Evolutionary conservation across 805 yeast species (phyloP), one percentile per base, ranked within the genome.

Genomic region (Zygoascus bituminiphila): DNA sequence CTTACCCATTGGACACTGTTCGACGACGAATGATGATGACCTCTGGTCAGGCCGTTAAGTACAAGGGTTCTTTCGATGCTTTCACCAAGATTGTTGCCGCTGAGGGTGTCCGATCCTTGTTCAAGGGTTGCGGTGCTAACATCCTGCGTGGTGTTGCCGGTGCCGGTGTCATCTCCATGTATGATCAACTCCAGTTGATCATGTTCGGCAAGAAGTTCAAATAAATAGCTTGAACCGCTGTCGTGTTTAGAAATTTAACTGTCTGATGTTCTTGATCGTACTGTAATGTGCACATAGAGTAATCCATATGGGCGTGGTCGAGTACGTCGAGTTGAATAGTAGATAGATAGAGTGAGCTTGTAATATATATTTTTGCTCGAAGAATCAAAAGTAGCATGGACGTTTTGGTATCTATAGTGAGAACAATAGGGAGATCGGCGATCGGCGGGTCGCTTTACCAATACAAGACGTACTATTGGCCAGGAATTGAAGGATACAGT

Each of bases 1-100:
- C 96, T 71, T 88, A 88, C 84, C 97, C 97, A 81, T 85, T 89
- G 75, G 97, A 88, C 77, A 88, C 97, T 69, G 88, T 88, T 70
- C 89, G 97, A 84, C 88, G 97, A 86, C 88, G 97, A 85, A 88
- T 88, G 97, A 88, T 88, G 97, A 88, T 88, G 97, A 88, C 97
- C 65, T 89, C 97, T 63, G 97, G 97, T 75, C 95, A 88, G 78
- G 95, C 95, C 68, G 95, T 88, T 66, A 88, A 89, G 79, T 88
- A 88, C 79, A 76, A 81, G 69, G 93, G 95, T 78, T 95, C 96
- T 63, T 78, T 86, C 72, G 96, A 89, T 74, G 87, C 93, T 75
- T 82, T 85, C 86, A 76, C 70, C 64, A 75, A 88, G 78, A 87
- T 88, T 71, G 91, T 89, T 64, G 95, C 95, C 62, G 88, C 93